phyloP scores from a whole-genome alignment of 441 rosid genomes.

The Croton setiger region DNA sequence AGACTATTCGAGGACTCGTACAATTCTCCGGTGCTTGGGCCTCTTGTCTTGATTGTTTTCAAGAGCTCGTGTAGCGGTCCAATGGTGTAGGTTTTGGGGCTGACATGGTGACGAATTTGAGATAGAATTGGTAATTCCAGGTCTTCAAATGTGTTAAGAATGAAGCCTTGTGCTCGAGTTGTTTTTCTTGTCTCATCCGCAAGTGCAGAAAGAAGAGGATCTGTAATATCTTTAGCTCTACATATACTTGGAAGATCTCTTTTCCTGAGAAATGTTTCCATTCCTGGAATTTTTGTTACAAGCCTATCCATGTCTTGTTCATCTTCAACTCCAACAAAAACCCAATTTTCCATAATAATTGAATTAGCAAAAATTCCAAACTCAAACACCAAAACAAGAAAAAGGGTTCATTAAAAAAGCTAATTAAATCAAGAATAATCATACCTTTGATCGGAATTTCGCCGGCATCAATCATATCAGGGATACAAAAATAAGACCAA shows the following conservation, averaged over 20 bases:
- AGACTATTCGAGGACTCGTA: slow-evolving; percentile 23
- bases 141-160: slow-evolving; percentile 49
- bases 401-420: no score
- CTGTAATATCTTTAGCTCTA: slow-evolving; percentile 23
- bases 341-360: no score
- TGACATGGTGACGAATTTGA: slow-evolving; percentile 26
- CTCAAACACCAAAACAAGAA: no score
- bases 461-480: slow-evolving; percentile 30
- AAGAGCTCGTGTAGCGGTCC: slow-evolving; percentile 49
- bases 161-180: slow-evolving; percentile 22
- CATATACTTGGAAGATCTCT: slow-evolving; percentile 52
- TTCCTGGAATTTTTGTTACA: slow-evolving; percentile 37
- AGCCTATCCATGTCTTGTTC: slow-evolving; percentile 40
- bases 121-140: slow-evolving; percentile 34
- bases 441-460: slow-evolving; percentile 46
- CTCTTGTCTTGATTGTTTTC: background rate
- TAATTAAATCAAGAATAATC: no score
- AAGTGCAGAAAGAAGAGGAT: background rate
- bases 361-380: no score
- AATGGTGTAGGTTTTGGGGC: slow-evolving; percentile 37
- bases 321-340: slow-evolving; percentile 16
- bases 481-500: slow-evolving; percentile 34
- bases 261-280: slow-evolving; percentile 36
- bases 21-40: background rate
- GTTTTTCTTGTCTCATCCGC: slow-evolving; percentile 19